Evolutionary conservation across 208 protist species (phyloP).

Genomic region (Leishmania amazonensis): DNA sequence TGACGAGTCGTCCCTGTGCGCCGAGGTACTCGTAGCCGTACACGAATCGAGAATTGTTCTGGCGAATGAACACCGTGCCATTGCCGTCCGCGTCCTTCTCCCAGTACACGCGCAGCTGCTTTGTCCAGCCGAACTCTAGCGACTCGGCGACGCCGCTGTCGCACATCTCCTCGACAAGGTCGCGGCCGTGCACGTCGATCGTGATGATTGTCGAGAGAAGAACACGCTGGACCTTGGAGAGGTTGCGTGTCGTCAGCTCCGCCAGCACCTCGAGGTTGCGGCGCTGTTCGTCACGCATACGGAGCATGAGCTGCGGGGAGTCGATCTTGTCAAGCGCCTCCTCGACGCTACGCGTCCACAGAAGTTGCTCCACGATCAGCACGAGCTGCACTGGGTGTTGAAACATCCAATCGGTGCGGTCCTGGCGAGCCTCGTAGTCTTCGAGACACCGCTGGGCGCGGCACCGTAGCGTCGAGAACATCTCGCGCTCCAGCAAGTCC

Average conservation of each 20-base stretch:
- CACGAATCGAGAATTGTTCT: conserved; percentile 96
- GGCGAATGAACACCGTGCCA: conserved; percentile 94
- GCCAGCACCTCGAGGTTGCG: conserved; percentile 91
- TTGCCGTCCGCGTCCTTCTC: conserved; percentile 91
- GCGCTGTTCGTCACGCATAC: conserved; percentile 81
- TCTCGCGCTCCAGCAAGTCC: conserved; percentile 93
- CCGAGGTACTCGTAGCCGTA: conserved; percentile 99
- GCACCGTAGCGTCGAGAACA: conserved; percentile 91
- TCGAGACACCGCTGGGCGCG: conserved; percentile 87
- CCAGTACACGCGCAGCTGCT: conserved; percentile 98
- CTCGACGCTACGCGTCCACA: conserved; percentile 95
- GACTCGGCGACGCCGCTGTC: conserved; percentile 79
- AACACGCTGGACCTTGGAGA: conserved; percentile 93
- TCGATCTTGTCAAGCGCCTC: conserved; percentile 79
- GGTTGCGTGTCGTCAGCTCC: conserved; percentile 82
- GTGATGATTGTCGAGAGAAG: conserved; percentile 97
- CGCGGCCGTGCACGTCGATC: conserved; percentile 97
- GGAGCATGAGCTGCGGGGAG: conserved; percentile 69
- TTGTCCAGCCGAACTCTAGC: conserved; percentile 97
- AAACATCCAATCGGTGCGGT: conserved; percentile 93
- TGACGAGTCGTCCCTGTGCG: conserved; percentile 95
- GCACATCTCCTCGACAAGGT: conserved; percentile 95
- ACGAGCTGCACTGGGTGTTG: conserved; percentile 94
- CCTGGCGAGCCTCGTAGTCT: conserved; percentile 82
- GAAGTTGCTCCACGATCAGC: conserved; percentile 93